A percentile compares a stretch with the other conserved stretches of the same genome.
These are phyloP conservation scores for Inga oerstediana DNA, from an alignment of 306 rosid genomes.

Conservation along the genomic window DNA sequence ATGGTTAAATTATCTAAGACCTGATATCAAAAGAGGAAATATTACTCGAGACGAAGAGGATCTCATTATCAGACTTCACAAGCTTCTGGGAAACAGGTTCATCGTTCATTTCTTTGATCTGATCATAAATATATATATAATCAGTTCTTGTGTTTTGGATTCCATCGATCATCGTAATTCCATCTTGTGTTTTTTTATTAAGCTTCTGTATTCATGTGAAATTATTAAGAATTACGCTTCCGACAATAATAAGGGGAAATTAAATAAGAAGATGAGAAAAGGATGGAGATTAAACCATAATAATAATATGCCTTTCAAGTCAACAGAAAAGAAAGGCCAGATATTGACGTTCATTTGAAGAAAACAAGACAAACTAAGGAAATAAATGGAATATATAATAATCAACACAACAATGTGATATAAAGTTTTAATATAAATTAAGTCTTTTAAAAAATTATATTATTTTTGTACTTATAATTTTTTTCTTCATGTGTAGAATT, in stretches of 20 bases:
- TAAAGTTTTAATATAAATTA: too few relatives aligned
- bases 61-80: slow-evolving; percentile 42
- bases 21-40: slow-evolving; percentile 44
- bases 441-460: background rate
- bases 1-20: slow-evolving; percentile 47
- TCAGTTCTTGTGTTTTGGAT: background rate
- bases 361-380: too few relatives aligned
- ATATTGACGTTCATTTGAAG: background rate
- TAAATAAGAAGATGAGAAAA: background rate
- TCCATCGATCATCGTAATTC: background rate
- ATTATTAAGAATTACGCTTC: background rate
- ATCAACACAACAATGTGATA: background rate
- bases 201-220: background rate
- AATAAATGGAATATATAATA: too few relatives aligned
- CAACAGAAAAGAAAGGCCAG: background rate
- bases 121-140: too few relatives aligned
- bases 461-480: background rate
- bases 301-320: background rate
- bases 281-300: too few relatives aligned
- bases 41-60: slow-evolving; percentile 38
- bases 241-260: background rate
- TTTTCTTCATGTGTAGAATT: background rate
- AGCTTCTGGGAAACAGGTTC: slow-evolving; percentile 43
- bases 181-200: background rate
- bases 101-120: background rate